A percentile compares a stretch with the other conserved stretches of the same genome.
phyloP scores from a whole-genome alignment of 495 filamentous ascomycete genomes.

The Penicillium canariense region DNA sequence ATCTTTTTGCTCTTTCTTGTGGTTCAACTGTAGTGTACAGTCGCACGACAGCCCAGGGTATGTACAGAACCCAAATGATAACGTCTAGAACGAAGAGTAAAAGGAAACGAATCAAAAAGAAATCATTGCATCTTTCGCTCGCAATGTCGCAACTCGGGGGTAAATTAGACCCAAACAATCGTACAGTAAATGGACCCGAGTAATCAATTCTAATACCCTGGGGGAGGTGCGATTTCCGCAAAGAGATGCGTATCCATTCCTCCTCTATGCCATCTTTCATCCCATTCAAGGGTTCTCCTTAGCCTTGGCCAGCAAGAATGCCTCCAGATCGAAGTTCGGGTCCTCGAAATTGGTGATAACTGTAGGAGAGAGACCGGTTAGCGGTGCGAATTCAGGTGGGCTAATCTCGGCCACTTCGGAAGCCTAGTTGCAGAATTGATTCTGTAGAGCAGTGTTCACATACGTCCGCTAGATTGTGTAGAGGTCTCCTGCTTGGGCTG shows the following conservation, averaged over 20 bases:
- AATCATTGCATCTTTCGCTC: conserved; percentile 47
- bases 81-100: conserved; percentile 42
- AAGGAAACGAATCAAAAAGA: conserved; percentile 35
- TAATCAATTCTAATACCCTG: conserved; percentile 40
- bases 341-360: conserved; percentile 82
- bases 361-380: conserved; percentile 36
- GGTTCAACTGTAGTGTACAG: conserved; percentile 48
- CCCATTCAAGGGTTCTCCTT: conserved; percentile 50
- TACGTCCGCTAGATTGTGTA: conserved; percentile 56
- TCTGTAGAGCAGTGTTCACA: conserved; percentile 32
- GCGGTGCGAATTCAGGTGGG: conserved; percentile 14
- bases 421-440: background rate
- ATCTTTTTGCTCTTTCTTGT: conserved; percentile 47
- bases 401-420: background rate
- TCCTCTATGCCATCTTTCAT: conserved; percentile 28
- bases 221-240: conserved; percentile 37
- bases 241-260: conserved; percentile 36
- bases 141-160: conserved; percentile 47
- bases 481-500: conserved; percentile 46
- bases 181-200: conserved; percentile 48
- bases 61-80: conserved; percentile 48
- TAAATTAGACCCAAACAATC: conserved; percentile 50
- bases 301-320: conserved; percentile 66
- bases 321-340: conserved; percentile 87
- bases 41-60: conserved; percentile 48